Conservation (phyloP, 2,329 filamentous ascomycete genomes). For the Thelonectria olida region DNA sequence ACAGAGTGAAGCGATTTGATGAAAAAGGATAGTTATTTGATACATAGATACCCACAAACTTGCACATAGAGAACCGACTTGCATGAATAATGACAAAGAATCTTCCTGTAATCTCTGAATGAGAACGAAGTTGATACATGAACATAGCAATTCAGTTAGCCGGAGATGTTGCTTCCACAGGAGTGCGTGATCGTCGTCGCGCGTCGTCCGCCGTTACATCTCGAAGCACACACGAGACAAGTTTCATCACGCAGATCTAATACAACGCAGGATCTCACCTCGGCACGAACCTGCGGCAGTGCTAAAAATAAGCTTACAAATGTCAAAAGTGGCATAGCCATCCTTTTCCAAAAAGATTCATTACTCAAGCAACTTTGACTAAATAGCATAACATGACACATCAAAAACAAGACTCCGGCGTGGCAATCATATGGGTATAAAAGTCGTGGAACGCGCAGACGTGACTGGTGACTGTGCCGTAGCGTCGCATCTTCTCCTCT, state of each 20-base stretch:
- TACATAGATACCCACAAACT: constrained; percentile 24
- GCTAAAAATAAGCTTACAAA: neutral
- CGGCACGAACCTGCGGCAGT: neutral
- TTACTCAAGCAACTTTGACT: constrained; percentile 34
- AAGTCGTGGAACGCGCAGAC: constrained; percentile 37
- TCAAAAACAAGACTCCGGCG: constrained; percentile 34
- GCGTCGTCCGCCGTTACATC: neutral
- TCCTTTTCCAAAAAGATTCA: constrained; percentile 27
- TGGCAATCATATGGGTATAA: constrained; percentile 41
- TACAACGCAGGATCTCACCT: neutral
- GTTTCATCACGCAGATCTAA: neutral
- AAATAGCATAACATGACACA: constrained; percentile 31
- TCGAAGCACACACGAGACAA: neutral
- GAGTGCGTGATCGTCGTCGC: neutral
- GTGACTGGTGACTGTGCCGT: constrained; percentile 31
- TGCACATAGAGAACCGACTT: constrained; percentile 26
- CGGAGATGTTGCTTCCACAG: neutral
- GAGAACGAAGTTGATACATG: neutral
- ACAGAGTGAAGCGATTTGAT: constrained; percentile 13
- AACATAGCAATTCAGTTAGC: no score
- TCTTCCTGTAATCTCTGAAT: neutral
- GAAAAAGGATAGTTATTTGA: no score
- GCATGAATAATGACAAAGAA: neutral
- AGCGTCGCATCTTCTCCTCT: constrained; percentile 32
- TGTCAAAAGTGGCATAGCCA: neutral